phyloP scores from a whole-genome alignment of 768 basidiomycete genomes.

The Gloeopeniophorella convolvens region DNA sequence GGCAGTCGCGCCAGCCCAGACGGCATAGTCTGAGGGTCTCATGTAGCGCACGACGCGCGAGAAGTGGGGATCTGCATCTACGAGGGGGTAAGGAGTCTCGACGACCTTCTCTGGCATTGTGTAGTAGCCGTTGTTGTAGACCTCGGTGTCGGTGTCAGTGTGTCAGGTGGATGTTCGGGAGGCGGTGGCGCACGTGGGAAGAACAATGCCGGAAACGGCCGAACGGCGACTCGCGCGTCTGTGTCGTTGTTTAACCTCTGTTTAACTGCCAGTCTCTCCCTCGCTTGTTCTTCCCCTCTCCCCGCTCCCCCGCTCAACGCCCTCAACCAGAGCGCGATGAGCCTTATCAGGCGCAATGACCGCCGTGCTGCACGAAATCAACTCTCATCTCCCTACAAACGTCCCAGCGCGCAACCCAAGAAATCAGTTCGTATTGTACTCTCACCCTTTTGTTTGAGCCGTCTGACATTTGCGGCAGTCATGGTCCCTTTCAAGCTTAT shows the following conservation, averaged over 20 bases:
- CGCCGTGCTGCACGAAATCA: conserved; percentile 16
- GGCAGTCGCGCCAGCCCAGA: conserved; percentile 75
- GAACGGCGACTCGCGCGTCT: no score
- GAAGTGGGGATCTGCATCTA: conserved; percentile 91
- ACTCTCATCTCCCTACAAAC: conserved; percentile 50
- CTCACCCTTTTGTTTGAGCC: conserved; percentile 4
- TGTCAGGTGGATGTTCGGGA: neutral
- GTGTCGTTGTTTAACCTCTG: no score
- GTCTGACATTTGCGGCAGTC: conserved; percentile 27
- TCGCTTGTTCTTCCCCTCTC: neutral
- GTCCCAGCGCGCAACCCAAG: conserved; percentile 32
- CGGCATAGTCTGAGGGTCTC: conserved; percentile 78
- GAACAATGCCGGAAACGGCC: conserved; percentile 7
- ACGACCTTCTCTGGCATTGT: conserved; percentile 49
- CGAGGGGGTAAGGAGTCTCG: conserved; percentile 75
- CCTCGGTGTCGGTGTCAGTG: neutral
- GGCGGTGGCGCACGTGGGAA: conserved; percentile 14
- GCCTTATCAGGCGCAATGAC: conserved; percentile 45
- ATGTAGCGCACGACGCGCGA: conserved; percentile 84
- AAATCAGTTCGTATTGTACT: conserved; percentile 40
- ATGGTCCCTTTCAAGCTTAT: conserved; percentile 48
- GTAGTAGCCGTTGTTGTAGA: neutral
- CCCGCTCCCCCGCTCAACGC: neutral
- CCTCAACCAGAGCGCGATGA: conserved; percentile 38
- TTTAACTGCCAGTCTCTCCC: no score